Conservation (phyloP, 495 filamentous ascomycete genomes). For the Choiromyces venosus region DNA sequence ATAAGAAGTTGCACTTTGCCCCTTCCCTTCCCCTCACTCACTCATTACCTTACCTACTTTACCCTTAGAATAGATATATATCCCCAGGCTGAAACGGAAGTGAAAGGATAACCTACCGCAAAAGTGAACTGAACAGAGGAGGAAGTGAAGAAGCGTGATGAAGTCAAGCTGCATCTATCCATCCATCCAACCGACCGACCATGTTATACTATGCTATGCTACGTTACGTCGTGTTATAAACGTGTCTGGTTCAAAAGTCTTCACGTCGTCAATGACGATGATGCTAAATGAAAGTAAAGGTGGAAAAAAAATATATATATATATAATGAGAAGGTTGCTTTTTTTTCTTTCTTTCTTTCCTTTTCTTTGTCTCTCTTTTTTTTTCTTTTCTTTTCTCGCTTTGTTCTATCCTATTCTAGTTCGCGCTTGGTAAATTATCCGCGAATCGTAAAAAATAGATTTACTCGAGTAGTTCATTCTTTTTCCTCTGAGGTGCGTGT, state of each 20-base stretch:
- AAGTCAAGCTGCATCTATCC: not conserved
- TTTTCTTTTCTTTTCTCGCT: not conserved
- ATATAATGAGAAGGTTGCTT: not conserved
- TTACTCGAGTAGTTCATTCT: too few relatives aligned
- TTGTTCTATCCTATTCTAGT: not conserved
- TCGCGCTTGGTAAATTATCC: not conserved
- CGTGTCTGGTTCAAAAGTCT: not conserved
- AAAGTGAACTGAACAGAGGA: not conserved
- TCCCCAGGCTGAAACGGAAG: not conserved
- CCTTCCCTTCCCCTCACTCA: not conserved
- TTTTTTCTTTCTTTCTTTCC: not conserved
- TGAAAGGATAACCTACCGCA: not conserved
- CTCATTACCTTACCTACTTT: too few relatives aligned
- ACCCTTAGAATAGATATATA: not conserved
- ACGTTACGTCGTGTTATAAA: not conserved
- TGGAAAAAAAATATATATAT: not conserved
- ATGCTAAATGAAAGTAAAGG: not conserved
- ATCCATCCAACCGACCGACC: too few relatives aligned
- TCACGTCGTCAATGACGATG: not conserved
- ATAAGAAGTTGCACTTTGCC: too few relatives aligned
- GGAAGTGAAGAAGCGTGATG: constrained; percentile 5
- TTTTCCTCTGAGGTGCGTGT: not conserved
- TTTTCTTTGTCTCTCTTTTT: not conserved
- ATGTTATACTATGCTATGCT: too few relatives aligned
- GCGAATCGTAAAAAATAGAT: not conserved